A percentile compares a stretch with the other conserved stretches of the same genome.
Evolutionary conservation across 1,139 yeast species (phyloP).

Genomic region (Candida gigantensis): DNA sequence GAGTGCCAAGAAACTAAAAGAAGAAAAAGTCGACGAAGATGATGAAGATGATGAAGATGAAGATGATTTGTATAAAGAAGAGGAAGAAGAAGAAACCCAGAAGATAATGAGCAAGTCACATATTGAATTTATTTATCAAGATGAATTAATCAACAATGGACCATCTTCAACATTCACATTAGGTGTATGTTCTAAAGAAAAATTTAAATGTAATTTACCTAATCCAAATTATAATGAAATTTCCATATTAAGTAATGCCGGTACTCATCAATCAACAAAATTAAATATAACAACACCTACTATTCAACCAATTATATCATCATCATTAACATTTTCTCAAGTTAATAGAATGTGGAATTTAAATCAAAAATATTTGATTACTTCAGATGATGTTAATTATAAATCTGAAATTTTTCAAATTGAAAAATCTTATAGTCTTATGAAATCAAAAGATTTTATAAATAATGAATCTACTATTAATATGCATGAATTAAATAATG

Average conservation of each 20-base stretch:
- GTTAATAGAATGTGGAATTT: slow-evolving; percentile 77
- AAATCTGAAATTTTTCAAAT: slow-evolving; percentile 77
- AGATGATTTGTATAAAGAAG: slow-evolving; percentile 33
- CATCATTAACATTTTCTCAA: slow-evolving; percentile 74
- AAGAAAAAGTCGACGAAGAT: slow-evolving; percentile 13
- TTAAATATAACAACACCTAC: slow-evolving; percentile 65
- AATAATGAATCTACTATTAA: slow-evolving; percentile 66
- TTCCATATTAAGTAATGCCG: slow-evolving; percentile 72
- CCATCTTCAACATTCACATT: slow-evolving; percentile 72
- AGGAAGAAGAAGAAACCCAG: slow-evolving; percentile 36
- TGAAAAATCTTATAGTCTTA: slow-evolving; percentile 63
- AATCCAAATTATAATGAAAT: slow-evolving; percentile 69
- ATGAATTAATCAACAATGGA: slow-evolving; percentile 65
- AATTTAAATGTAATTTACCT: slow-evolving; percentile 57
- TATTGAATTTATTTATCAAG: slow-evolving; percentile 48
- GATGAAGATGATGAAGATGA: slow-evolving; percentile 27
- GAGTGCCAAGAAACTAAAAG: slow-evolving; percentile 8
- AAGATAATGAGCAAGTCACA: slow-evolving; percentile 27
- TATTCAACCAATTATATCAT: slow-evolving; percentile 63
- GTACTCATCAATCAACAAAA: slow-evolving; percentile 56
- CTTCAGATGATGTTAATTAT: slow-evolving; percentile 65
- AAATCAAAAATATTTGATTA: slow-evolving; percentile 57
- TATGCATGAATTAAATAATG: slow-evolving; percentile 61
- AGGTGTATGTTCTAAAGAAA: slow-evolving; percentile 61
- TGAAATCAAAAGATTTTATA: slow-evolving; percentile 64